phyloP scores from a whole-genome alignment of 148 eudicot species.

The Vaccinium corymbosum region DNA sequence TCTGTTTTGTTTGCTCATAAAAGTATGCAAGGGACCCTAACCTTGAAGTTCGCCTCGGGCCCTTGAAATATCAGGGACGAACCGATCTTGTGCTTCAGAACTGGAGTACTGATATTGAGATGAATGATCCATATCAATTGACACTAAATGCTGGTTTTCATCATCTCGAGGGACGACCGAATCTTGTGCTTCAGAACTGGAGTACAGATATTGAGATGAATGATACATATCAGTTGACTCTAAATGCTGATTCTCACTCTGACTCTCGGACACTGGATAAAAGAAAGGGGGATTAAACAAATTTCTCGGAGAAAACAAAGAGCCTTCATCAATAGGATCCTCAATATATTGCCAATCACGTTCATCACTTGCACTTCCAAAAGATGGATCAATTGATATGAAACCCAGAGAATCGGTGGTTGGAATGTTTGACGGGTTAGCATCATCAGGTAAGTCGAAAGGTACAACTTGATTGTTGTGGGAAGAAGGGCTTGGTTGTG shows the following conservation, averaged over 20 bases:
- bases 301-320: neutral
- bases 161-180: no score
- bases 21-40: no score
- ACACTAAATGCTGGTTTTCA: neutral
- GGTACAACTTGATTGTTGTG: neutral
- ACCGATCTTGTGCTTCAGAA: no score
- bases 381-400: slow-evolving; percentile 39
- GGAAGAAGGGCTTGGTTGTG: slow-evolving; percentile 25
- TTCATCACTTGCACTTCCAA: slow-evolving; percentile 40
- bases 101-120: no score
- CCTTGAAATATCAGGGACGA: no score
- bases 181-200: neutral
- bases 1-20: no score
- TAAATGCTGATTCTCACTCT: neutral
- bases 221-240: neutral
- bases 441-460: neutral
- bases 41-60: no score
- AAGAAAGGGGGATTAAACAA: neutral
- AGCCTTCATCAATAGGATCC: slow-evolving; percentile 21
- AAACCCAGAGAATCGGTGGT: slow-evolving; percentile 39
- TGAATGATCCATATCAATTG: no score
- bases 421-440: neutral
- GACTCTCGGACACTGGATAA: neutral
- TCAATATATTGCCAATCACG: slow-evolving; percentile 36
- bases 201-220: neutral